Conservation (phyloP, 1,284 basidiomycete species). For the Rhodotorula sp. region DNA sequence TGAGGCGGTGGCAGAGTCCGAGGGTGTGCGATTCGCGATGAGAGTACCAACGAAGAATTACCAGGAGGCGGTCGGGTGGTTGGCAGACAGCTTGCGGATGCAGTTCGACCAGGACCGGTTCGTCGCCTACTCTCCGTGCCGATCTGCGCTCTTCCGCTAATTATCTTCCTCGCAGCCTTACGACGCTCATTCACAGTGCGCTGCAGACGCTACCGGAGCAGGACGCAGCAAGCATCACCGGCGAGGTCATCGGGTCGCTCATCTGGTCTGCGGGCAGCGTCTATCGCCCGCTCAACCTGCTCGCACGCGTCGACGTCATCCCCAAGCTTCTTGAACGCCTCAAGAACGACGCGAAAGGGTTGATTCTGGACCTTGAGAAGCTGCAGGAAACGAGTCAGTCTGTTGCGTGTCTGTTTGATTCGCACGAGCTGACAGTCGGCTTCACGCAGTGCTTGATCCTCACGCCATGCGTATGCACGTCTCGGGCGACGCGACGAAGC, state of each 20-base stretch:
- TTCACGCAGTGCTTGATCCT: conserved; percentile 66
- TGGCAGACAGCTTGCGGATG: conserved; percentile 80
- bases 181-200: conserved; percentile 80
- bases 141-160: not conserved
- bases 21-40: conserved; percentile 63
- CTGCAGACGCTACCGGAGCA: conserved; percentile 87
- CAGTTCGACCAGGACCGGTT: conserved; percentile 81
- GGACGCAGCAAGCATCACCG: conserved; percentile 74
- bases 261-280: conserved; percentile 56
- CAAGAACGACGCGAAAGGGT: conserved; percentile 67
- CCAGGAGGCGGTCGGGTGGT: conserved; percentile 77
- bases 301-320: conserved; percentile 74
- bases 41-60: conserved; percentile 80
- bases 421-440: not conserved
- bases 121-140: conserved; percentile 30
- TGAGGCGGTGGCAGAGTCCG: not conserved
- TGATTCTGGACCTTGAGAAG: conserved; percentile 69
- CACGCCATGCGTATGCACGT: conserved; percentile 81
- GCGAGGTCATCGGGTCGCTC: conserved; percentile 59
- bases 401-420: not conserved
- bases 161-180: conserved; percentile 57
- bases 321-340: conserved; percentile 73
- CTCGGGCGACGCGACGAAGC: conserved; percentile 71
- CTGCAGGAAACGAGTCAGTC: conserved; percentile 65
- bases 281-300: conserved; percentile 65